phyloP scores from a whole-genome alignment of 2,329 filamentous ascomycete species.

The Acephala macrosclerotiorum region DNA sequence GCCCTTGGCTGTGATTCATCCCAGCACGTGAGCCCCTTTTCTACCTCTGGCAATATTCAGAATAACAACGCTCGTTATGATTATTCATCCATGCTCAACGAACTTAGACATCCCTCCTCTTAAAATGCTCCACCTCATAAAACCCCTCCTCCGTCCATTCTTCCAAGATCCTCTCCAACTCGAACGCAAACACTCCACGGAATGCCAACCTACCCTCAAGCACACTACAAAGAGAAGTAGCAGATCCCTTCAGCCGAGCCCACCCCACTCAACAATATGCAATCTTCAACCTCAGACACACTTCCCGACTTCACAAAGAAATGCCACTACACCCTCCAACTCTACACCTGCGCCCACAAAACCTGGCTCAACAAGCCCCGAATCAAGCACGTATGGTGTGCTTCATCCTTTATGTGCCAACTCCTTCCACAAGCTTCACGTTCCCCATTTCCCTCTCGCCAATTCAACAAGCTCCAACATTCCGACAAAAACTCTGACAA shows the following conservation, averaged over 20 bases:
- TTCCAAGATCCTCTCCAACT: not conserved
- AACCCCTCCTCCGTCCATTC: not conserved
- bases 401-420: not conserved
- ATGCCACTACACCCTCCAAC: conserved; percentile 23
- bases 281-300: not conserved
- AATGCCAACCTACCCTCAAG: not conserved
- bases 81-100: not conserved
- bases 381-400: conserved; percentile 17
- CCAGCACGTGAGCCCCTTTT: not conserved
- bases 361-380: conserved; percentile 22
- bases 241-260: not conserved
- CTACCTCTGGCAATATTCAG: not conserved
- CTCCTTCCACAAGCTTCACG: too few relatives aligned
- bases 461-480: conserved; percentile 10
- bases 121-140: not conserved
- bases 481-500: not conserved
- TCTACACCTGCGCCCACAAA: conserved; percentile 23
- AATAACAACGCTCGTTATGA: not conserved
- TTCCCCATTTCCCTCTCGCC: too few relatives aligned
- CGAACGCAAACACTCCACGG: not conserved
- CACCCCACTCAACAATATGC: not conserved
- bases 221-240: not conserved
- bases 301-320: conserved; percentile 7
- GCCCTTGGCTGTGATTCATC: not conserved
- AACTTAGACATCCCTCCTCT: not conserved